Percentiles rank a stretch among this genome's conserved stretches.
phyloP scores from a whole-genome alignment of 306 rosid genomes.

The Ormosia semicastrata region DNA sequence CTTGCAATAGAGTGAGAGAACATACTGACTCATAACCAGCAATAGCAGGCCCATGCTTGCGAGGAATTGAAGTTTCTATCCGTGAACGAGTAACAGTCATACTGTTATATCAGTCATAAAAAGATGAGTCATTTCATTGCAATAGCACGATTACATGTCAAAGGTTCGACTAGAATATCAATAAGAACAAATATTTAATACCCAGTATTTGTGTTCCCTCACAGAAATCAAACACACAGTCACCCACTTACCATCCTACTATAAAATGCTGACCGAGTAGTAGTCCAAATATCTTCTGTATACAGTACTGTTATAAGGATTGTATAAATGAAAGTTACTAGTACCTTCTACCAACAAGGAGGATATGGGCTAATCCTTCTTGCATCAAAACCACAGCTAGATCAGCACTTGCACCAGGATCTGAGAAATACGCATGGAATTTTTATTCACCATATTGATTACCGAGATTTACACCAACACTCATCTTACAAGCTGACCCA shows the following conservation, averaged over 20 bases:
- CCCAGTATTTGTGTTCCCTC: background rate
- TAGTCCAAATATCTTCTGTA: conserved; percentile 4
- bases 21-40: conserved; percentile 93
- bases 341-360: conserved; percentile 91
- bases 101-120: conserved; percentile 47
- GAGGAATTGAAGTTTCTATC: conserved; percentile 94
- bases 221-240: conserved; percentile 24
- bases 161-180: conserved; percentile 19
- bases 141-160: background rate
- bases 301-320: background rate
- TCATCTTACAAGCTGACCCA: background rate
- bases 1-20: conserved; percentile 20
- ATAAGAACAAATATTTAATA: background rate
- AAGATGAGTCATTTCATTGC: conserved; percentile 20
- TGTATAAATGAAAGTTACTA: background rate
- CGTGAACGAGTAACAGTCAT: conserved; percentile 86
- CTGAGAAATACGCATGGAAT: conserved; percentile 46
- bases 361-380: conserved; percentile 95
- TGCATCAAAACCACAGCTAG: conserved; percentile 97
- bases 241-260: conserved; percentile 5
- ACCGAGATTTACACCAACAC: conserved; percentile 20
- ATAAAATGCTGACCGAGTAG: background rate
- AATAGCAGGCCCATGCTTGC: conserved; percentile 93
- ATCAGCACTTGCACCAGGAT: conserved; percentile 96
- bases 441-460: background rate